These are phyloP conservation scores for Quercus phellos DNA, from an alignment of 331 rosid genomes.

Conservation along the genomic window DNA sequence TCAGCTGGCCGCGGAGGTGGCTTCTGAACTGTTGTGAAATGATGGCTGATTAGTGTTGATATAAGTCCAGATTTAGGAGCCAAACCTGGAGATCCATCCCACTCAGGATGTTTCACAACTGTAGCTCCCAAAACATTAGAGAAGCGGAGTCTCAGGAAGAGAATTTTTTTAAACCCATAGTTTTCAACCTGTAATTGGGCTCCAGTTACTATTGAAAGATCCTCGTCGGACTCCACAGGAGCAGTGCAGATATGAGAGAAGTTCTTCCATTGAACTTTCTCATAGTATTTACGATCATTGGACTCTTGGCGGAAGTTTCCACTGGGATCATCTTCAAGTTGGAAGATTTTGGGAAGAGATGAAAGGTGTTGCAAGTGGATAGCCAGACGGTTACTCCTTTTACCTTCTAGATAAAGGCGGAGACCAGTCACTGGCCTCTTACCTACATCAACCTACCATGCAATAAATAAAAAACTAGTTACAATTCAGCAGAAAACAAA, in stretches of 20 bases:
- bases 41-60: conserved; percentile 92
- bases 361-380: conserved; percentile 93
- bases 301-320: conserved; percentile 48
- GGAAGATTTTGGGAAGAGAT: conserved; percentile 81
- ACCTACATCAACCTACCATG: conserved; percentile 86
- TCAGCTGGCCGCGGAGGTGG: conserved; percentile 89
- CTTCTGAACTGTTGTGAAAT: conserved; percentile 73
- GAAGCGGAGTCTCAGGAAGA: conserved; percentile 71
- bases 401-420: conserved; percentile 93
- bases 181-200: conserved; percentile 88
- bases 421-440: conserved; percentile 94
- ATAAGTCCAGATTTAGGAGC: conserved; percentile 88
- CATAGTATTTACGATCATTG: conserved; percentile 62
- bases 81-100: conserved; percentile 91
- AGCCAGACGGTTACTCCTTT: conserved; percentile 82
- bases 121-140: conserved; percentile 61
- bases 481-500: conserved; percentile 16
- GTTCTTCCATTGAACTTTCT: conserved; percentile 96
- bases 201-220: conserved; percentile 79
- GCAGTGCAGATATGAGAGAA: conserved; percentile 97
- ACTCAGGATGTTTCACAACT: conserved; percentile 65
- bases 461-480: conserved; percentile 17
- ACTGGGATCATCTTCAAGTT: conserved; percentile 73
- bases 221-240: conserved; percentile 84
- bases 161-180: conserved; percentile 73